Base-by-base conservation (phyloP, 352 stramenopile genomes). In the Phytopythium kandeliae region DNA sequence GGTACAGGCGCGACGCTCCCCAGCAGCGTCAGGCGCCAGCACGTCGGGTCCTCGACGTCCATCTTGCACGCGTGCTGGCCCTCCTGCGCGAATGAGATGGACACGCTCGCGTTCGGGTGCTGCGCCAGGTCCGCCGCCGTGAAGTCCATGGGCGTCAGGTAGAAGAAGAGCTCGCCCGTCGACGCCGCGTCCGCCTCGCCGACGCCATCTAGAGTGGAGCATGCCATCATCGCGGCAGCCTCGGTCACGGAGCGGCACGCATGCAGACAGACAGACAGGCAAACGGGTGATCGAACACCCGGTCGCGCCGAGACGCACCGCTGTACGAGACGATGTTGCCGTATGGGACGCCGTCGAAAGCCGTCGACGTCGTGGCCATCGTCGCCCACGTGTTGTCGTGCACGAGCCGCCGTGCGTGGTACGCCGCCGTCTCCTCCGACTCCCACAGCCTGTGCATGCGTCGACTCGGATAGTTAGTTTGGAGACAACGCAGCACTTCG, bases 121-220 rank as follows among this genome's bases (percentile, higher is more conserved):
- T 63, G 63, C 31, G 57, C 67, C 22, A 91, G 53, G 54, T 89
- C 74, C 46, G 59, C 64, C 40, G 54, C 65, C 76, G 46, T 67
- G 10, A 44, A 26, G 62, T 88, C 80, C 65, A 85, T 56, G 17
- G 48, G 42, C 19, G 76, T 88, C 22, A 88, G 57, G 58, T 86
- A 91, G 51, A 91, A 88, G 57, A 77, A 91, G 4, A 91, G 34
- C 34, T 83, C 62, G 19, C 77, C 77, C 15, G 74, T 89, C 2
- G 80, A 68, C 6, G 73, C 72, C 15, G 71, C 54, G 9, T 78
- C 62, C 11, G 62, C 50, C 22, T 64, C 70, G 30, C 74, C 79
- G 11, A 85, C 52, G 15, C 77, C 73, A 51, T 91, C 79, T 90
- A 31, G 9, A 9, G 28, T 4, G 28, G 28, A 9, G 28, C 4